A percentile compares a stretch with the other conserved stretches of the same genome.
phyloP scores from a whole-genome alignment of 1,284 basidiomycete species.

The Meira miltonrushii region DNA sequence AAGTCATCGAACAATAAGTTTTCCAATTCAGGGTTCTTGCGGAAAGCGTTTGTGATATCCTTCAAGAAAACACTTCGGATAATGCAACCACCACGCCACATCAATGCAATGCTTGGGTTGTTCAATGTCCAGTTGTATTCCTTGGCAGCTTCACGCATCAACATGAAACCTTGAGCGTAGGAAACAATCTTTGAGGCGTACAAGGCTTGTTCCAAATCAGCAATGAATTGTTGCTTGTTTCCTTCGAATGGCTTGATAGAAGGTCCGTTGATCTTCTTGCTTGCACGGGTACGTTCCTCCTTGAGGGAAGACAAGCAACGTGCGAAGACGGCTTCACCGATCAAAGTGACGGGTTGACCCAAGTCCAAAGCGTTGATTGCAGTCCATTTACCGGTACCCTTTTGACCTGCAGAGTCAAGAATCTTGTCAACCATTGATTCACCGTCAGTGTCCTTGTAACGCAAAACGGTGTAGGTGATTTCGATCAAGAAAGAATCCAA shows the following conservation, averaged over 20 bases:
- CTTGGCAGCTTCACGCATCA: conserved; percentile 96
- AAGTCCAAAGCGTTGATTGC: conserved; percentile 96
- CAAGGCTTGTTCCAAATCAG: conserved; percentile 96
- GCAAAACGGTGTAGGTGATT: conserved; percentile 58
- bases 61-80: conserved; percentile 61
- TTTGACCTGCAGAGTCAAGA: conserved; percentile 79
- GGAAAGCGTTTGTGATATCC: conserved; percentile 71
- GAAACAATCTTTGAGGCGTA: conserved; percentile 90
- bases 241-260: conserved; percentile 88
- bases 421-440: conserved; percentile 86
- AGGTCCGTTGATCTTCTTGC: conserved; percentile 83
- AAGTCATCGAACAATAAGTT: conserved; percentile 94
- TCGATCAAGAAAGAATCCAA: conserved; percentile 99
- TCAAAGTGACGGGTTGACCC: conserved; percentile 83
- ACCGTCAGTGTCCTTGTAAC: conserved; percentile 84
- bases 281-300: conserved; percentile 89
- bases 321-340: conserved; percentile 98
- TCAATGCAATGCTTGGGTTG: conserved; percentile 93
- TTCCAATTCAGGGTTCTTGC: conserved; percentile 79
- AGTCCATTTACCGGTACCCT: conserved; percentile 99
- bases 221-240: conserved; percentile 98
- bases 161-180: conserved; percentile 97
- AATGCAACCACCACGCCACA: conserved; percentile 99
- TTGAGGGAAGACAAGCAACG: conserved; percentile 97
- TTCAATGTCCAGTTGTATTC: conserved; percentile 66